Base-by-base conservation (phyloP, 2,329 filamentous ascomycete species). In the Penicillium sp. region DNA sequence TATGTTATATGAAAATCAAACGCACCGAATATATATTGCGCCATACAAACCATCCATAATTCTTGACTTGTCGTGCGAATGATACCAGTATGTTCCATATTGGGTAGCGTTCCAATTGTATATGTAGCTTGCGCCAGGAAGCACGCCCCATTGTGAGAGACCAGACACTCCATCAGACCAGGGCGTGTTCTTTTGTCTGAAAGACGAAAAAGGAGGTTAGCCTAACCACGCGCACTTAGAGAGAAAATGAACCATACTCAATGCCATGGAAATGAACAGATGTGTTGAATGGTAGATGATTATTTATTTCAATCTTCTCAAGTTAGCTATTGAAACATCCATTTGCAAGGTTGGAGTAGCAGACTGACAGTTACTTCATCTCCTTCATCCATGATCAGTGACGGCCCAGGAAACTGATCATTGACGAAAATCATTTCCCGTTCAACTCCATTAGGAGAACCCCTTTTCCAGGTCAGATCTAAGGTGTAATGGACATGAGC, bases 131-230 rank as follows among this genome's bases (percentile, higher is more conserved):
- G 69, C 68, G 1, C 81, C 80, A 0, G 84, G 79, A 9, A 74
- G 68, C 51, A 87, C 85, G 7, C 79, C 73, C 7, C 74, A 75
- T 63, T 88, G 84, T 0, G 80, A 79, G 2, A 87, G 69, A 1
- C 84, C 84, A 1, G 83, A 81, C 0, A 84, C 80, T 21, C 85
- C 85, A 56, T 88, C 85, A 0, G 83, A 79, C 83, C 83, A 86
- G 0, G 83, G 81, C 0, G 82, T 85, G 19, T 43, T 43, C 13
- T 42, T 39, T 23, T 58, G 55, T 21, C 51, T 58, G 13, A 46
- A 43, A 21, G 25, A 19, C 11, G 21, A 42, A 25, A 29, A 3
- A 46, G 21, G 2, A 45, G 6, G 14, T 37, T 37, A 26, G 35
- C 19, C 16, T 4, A 19, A 19, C 13, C 11, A 25, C 31, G 5